These are phyloP conservation scores for Boletus sp. DNA, from an alignment of 768 basidiomycete species.

Conservation along the genomic window DNA sequence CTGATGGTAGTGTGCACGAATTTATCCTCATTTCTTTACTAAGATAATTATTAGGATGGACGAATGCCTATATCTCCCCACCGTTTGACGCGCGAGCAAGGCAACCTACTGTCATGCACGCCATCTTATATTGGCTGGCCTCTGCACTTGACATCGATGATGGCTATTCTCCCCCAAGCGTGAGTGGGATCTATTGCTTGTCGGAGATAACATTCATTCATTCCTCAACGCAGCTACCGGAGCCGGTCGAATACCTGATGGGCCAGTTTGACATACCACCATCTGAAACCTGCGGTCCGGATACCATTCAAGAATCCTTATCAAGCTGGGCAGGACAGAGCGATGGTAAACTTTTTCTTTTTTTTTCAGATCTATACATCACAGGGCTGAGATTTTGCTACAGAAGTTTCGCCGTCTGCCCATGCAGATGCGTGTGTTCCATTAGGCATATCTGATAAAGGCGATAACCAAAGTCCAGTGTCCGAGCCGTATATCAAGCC, in stretches of 20 bases:
- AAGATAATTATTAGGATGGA: conserved; percentile 43
- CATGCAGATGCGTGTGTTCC: conserved; percentile 10
- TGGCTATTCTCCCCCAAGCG: conserved; percentile 28
- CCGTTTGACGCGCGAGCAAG: conserved; percentile 40
- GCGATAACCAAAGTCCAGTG: conserved; percentile 5
- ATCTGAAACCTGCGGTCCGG: conserved; percentile 18
- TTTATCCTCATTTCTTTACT: not conserved
- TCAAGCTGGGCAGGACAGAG: conserved; percentile 33
- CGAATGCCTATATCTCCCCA: conserved; percentile 48
- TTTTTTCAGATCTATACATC: not conserved
- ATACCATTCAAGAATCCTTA: conserved; percentile 24
- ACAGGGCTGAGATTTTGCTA: not conserved
- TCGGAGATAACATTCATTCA: not conserved
- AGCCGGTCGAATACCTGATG: conserved; percentile 32
- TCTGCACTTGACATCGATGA: conserved; percentile 42
- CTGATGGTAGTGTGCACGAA: conserved; percentile 39
- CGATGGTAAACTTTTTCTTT: conserved; percentile 22
- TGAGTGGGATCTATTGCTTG: conserved; percentile 8
- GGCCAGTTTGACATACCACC: conserved; percentile 26
- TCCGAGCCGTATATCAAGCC: conserved; percentile 21
- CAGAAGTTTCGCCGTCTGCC: conserved; percentile 28
- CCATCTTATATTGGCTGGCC: conserved; percentile 54
- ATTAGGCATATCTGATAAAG: conserved; percentile 24
- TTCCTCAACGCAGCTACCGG: conserved; percentile 23
- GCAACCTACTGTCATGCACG: conserved; percentile 52